Base-by-base conservation (phyloP, 2,329 filamentous ascomycete genomes). In the Emericellopsis atlantica region DNA sequence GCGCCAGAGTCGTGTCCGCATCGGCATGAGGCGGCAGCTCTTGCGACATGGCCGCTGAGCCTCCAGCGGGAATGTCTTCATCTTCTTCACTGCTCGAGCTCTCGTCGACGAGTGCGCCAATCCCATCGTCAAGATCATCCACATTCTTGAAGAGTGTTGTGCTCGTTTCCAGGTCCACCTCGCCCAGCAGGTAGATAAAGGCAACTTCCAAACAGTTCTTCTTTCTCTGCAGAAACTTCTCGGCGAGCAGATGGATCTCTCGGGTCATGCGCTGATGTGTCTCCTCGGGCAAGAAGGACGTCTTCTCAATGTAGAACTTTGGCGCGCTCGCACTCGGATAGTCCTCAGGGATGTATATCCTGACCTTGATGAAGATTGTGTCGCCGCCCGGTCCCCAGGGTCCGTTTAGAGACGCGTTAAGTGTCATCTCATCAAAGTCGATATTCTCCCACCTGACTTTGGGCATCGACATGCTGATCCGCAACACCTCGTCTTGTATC, bases 41-140 rank as follows among this genome's bases (percentile, higher is more conserved):
- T 46, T 79, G 75, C 6, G 76, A 79, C 71, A 80, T 74, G 41
- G 72, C 70, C 11, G 68, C 70, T 8, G 70, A 74, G 15, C 67
- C 70, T 4, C 70, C 69, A 2, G 67, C 55, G 1, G 67, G 66
- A 10, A 73, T 70, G 21, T 70, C 66, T 36, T 66, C 66, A 32
- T 88, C 84, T 18, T 89, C 85, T 48, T 89, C 84, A 51, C 84
- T 93, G 51, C 85, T 93, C 4, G 87, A 95, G 48, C 85, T 90
- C 48, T 92, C 86, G 43, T 84, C 83, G 24, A 66, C 71, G 31
- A 78, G 58, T 4, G 63, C 74, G 44, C 71, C 73, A 6, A 74
- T 32, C 10, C 16, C 35, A 14, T 41, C 52, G 37, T 70, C 76
- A 7, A 78, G 58, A 47, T 84, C 79, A 47, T 78, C 70, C 10